These are phyloP conservation scores for Xylariales sp. DNA, from an alignment of 2,329 filamentous ascomycete species.

Conservation along the genomic window DNA sequence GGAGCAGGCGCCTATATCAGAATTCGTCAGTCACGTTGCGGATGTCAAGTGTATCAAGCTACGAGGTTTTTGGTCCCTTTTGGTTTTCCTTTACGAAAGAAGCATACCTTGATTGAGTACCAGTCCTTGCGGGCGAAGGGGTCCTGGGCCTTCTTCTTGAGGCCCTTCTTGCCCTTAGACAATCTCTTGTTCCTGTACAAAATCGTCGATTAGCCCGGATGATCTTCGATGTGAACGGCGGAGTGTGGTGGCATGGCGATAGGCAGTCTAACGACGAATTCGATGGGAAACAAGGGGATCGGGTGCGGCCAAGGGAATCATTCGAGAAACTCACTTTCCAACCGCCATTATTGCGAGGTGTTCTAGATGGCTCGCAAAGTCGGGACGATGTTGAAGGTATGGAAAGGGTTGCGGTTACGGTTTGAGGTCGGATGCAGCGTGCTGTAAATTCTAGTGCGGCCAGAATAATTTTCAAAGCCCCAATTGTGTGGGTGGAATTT, in stretches of 20 bases:
- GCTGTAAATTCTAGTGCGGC: constrained; percentile 47
- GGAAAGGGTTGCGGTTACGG: constrained; percentile 45
- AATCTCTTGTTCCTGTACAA: constrained; percentile 95
- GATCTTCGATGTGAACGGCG: constrained; percentile 38
- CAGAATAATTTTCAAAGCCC: constrained; percentile 49
- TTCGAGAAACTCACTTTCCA: constrained; percentile 72
- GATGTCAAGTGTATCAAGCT: background rate
- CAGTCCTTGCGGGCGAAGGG: constrained; percentile 99
- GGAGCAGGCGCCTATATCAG: constrained; percentile 82
- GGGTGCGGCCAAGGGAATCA: constrained; percentile 30
- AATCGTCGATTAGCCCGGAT: constrained; percentile 46
- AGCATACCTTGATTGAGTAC: constrained; percentile 91
- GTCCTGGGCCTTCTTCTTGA: constrained; percentile 99
- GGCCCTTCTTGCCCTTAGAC: constrained; percentile 99
- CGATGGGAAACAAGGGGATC: constrained; percentile 30
- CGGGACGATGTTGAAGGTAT: constrained; percentile 49
- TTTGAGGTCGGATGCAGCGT: constrained; percentile 47
- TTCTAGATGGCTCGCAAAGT: constrained; percentile 52
- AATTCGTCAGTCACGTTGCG: constrained; percentile 44
- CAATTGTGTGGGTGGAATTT: constrained; percentile 48
- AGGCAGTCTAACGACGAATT: constrained; percentile 33
- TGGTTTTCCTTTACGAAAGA: background rate
- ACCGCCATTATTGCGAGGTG: constrained; percentile 81
- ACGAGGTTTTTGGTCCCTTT: background rate
- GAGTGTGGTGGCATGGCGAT: constrained; percentile 38